A percentile compares a stretch with the other conserved stretches of the same genome.
Conservation (phyloP, 2,329 filamentous ascomycete genomes). For the Alternaria metachromatica region DNA sequence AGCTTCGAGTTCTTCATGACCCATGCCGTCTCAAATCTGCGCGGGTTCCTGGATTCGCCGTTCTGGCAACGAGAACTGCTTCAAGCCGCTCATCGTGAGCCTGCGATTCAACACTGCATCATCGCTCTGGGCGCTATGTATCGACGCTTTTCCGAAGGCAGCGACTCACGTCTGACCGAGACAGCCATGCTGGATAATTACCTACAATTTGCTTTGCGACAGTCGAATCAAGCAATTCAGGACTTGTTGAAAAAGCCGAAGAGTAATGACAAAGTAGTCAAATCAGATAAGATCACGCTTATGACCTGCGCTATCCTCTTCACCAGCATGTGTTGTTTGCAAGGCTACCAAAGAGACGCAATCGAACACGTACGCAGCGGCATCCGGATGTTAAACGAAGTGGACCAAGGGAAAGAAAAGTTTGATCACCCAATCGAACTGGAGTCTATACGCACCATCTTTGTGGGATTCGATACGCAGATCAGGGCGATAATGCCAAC, state of each 20-base stretch:
- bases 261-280: not conserved
- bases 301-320: constrained; percentile 43
- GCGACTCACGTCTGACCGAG: constrained; percentile 25
- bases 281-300: constrained; percentile 34
- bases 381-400: constrained; percentile 38
- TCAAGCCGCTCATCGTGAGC: constrained; percentile 40
- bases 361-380: constrained; percentile 41
- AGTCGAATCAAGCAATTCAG: constrained; percentile 41
- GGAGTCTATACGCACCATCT: constrained; percentile 35
- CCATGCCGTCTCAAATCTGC: constrained; percentile 31
- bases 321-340: constrained; percentile 40
- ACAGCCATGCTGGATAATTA: constrained; percentile 31
- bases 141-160: constrained; percentile 35
- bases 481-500: constrained; percentile 38
- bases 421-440: constrained; percentile 33
- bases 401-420: constrained; percentile 20
- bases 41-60: constrained; percentile 36
- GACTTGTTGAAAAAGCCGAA: constrained; percentile 23
- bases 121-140: constrained; percentile 43
- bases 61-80: constrained; percentile 44
- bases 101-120: constrained; percentile 39
- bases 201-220: constrained; percentile 38
- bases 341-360: constrained; percentile 38
- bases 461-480: constrained; percentile 41
- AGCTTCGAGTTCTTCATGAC: constrained; percentile 42